phyloP scores from a whole-genome alignment of 2,329 filamentous ascomycete genomes.

The Sarocladiaceae sp. region DNA sequence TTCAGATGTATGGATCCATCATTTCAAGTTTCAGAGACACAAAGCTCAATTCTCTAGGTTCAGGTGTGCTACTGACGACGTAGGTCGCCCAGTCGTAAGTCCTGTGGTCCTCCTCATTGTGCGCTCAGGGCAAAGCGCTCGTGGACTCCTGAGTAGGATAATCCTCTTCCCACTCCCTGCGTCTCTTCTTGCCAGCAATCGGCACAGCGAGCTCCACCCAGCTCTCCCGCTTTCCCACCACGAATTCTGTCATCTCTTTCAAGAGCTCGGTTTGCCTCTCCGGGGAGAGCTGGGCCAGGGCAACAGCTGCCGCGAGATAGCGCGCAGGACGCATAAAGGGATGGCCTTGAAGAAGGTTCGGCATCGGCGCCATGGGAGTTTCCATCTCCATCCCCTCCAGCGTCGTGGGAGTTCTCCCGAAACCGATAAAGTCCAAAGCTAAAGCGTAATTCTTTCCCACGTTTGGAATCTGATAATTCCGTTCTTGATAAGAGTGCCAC shows the following conservation, averaged over 20 bases:
- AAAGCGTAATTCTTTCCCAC: neutral
- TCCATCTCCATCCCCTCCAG: too few relatives aligned
- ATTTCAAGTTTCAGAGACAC: too few relatives aligned
- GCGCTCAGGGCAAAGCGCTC: too few relatives aligned
- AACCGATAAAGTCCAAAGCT: neutral
- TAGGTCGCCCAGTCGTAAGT: too few relatives aligned
- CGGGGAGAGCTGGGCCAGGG: neutral
- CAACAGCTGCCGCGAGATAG: constrained; percentile 3
- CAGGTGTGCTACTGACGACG: too few relatives aligned
- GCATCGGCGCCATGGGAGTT: neutral
- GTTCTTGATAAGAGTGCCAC: neutral
- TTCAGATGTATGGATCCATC: too few relatives aligned
- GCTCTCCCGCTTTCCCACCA: neutral
- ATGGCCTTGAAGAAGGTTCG: neutral
- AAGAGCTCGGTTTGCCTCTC: constrained; percentile 4
- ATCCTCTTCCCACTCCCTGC: too few relatives aligned
- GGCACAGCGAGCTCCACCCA: neutral
- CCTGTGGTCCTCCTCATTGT: too few relatives aligned
- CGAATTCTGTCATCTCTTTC: neutral
- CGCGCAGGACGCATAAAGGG: neutral
- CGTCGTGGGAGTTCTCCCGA: too few relatives aligned
- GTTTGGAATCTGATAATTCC: neutral
- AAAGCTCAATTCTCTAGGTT: too few relatives aligned
- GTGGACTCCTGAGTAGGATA: too few relatives aligned
- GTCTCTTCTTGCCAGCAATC: constrained; percentile 6